Evolutionary conservation across 1,284 basidiomycete species (phyloP).

Genomic region (Sanghuangporus baumii): DNA sequence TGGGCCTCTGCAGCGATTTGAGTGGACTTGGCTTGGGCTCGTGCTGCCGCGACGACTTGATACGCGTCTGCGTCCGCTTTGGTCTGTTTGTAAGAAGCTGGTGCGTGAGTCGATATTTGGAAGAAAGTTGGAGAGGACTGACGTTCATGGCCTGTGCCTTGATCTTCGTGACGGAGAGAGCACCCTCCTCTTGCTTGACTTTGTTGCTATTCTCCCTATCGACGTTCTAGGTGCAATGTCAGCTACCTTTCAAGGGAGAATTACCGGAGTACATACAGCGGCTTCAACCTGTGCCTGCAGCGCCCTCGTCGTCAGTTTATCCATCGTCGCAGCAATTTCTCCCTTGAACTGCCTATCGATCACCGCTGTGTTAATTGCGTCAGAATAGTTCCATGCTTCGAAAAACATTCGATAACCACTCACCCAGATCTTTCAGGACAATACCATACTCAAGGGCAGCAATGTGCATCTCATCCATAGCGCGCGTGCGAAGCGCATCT

Average conservation of each 20-base stretch:
- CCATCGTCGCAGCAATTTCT: slow-evolving; percentile 77
- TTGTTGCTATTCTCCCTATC: slow-evolving; percentile 81
- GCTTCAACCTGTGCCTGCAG: slow-evolving; percentile 80
- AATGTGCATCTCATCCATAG: slow-evolving; percentile 77
- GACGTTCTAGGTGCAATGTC: slow-evolving; percentile 48
- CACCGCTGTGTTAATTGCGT: slow-evolving; percentile 43
- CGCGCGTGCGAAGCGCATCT: slow-evolving; percentile 71
- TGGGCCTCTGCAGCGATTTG: slow-evolving; percentile 70
- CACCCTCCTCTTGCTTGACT: slow-evolving; percentile 76
- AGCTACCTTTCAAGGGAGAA: neutral
- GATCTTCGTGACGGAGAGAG: slow-evolving; percentile 68
- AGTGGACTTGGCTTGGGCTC: slow-evolving; percentile 63
- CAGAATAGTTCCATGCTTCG: neutral
- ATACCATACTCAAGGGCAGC: slow-evolving; percentile 79
- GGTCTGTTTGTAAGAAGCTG: slow-evolving; percentile 32
- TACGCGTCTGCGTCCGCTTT: slow-evolving; percentile 73
- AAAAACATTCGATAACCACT: slow-evolving; percentile 18
- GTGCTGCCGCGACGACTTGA: slow-evolving; percentile 62
- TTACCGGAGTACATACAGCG: slow-evolving; percentile 42
- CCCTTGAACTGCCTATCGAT: slow-evolving; percentile 81
- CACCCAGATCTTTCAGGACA: slow-evolving; percentile 68
- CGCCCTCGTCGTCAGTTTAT: slow-evolving; percentile 74
- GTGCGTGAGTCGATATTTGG: neutral
- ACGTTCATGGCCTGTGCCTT: slow-evolving; percentile 64
- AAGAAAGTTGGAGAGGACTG: slow-evolving; percentile 14